Evolutionary conservation across 192 early-diverging fungal species (phyloP), one percentile per base, ranked within the genome.

Genomic region (Coemansia sp.): DNA sequence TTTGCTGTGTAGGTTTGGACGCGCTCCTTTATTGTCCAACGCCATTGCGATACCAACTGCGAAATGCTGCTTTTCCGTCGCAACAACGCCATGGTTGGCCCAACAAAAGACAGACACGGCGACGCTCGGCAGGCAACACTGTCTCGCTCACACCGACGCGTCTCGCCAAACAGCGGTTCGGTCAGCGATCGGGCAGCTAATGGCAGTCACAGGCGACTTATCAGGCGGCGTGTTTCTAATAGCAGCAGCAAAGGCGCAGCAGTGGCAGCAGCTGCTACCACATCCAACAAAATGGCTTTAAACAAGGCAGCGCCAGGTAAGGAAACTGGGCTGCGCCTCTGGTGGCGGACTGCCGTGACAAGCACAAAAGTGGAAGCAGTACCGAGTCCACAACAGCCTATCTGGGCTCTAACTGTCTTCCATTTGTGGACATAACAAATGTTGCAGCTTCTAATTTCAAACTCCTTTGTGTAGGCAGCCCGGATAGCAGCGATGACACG

Each of bases 21-120:
- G n/a, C n/a, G n/a, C n/a, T n/a, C n/a, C n/a, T n/a, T n/a, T n/a
- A n/a, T n/a, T n/a, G n/a, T n/a, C n/a, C n/a, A n/a, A n/a, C n/a
- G n/a, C n/a, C n/a, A n/a, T n/a, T n/a, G n/a, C n/a, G n/a, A n/a
- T n/a, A n/a, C n/a, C n/a, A n/a, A n/a, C n/a, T n/a, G n/a, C n/a
- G n/a, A n/a, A n/a, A n/a, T n/a, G n/a, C n/a, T n/a, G 23, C 53
- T 54, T 13, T 16, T 54, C 29, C 53, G 53, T 13, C 53, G 53
- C 53, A 54, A 32, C 53, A 54, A n/a, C 27, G 27, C 26, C 14
- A 26, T 26, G 53, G 13, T 29, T 22, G 53, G 16, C 14, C 14
- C 41, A 45, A 16, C 41, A 45, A 45, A 45, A 45, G 41, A n/a
- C 41, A 45, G 16, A 2, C 41, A 45, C 16, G 41, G 41, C 13